Evolutionary conservation across 257 asterid species (phyloP).

Genomic region (Haberlea rhodopensis): DNA sequence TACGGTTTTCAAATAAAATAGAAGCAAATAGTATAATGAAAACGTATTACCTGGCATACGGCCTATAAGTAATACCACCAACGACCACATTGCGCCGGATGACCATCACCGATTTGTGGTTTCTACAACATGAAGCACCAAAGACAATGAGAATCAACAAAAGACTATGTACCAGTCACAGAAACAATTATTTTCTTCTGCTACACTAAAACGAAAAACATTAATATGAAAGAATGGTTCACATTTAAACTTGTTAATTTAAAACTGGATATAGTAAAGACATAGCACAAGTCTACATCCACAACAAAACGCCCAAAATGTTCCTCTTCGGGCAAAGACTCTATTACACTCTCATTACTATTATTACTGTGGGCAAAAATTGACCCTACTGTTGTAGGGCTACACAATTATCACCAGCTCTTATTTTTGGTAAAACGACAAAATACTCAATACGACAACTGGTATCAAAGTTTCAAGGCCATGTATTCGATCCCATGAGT

Average conservation of each 20-base stretch:
- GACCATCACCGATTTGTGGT: constrained; percentile 95
- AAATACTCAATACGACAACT: no score
- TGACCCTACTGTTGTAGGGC: no score
- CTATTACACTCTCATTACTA: no score
- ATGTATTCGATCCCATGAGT: no score
- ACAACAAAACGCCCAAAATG: no score
- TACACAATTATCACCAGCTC: no score
- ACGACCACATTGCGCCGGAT: constrained; percentile 75
- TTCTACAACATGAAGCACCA: constrained; percentile 48
- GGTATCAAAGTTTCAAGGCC: no score
- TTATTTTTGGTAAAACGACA: no score
- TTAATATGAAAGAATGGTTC: neutral
- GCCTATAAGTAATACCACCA: constrained; percentile 98
- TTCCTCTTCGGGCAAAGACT: no score
- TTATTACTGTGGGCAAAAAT: no score
- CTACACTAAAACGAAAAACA: neutral
- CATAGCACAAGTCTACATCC: neutral
- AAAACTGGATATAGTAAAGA: no score
- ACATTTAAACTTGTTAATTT: neutral
- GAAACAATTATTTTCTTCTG: no score
- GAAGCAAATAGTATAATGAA: constrained; percentile 22
- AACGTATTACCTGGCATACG: constrained; percentile 62
- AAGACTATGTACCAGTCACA: neutral
- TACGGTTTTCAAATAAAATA: constrained; percentile 20
- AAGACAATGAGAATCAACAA: constrained; percentile 20